phyloP scores from a whole-genome alignment of 2,329 filamentous ascomycete species.

The Aspergillus sergii region DNA sequence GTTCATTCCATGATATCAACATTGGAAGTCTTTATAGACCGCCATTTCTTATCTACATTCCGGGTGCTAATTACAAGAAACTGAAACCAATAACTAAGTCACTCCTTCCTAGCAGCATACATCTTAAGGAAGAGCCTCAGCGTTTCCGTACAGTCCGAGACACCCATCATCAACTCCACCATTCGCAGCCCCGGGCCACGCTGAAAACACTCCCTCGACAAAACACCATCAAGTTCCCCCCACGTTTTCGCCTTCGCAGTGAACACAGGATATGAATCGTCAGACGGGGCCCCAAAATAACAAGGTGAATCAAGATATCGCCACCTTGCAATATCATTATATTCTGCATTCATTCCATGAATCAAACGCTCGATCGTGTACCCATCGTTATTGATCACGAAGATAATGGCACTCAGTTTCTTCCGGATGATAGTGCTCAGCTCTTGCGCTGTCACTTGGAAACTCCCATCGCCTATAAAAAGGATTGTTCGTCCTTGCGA shows the following conservation, averaged over 20 bases:
- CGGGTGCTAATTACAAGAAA: background rate
- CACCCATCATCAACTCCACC: background rate
- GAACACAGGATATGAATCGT: background rate
- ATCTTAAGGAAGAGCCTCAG: background rate
- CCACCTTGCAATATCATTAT: slow-evolving; percentile 35
- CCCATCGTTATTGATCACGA: slow-evolving; percentile 14
- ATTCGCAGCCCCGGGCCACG: background rate
- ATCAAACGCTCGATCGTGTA: slow-evolving; percentile 14
- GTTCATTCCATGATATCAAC: background rate
- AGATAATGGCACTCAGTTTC: slow-evolving; percentile 40
- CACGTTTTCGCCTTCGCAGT: background rate
- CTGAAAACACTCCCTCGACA: background rate
- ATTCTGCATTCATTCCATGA: slow-evolving; percentile 8
- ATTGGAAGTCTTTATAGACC: background rate
- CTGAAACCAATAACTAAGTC: fast-evolving
- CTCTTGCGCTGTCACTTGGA: slow-evolving; percentile 69
- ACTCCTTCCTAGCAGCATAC: background rate
- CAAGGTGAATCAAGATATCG: slow-evolving; percentile 21
- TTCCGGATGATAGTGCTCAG: slow-evolving; percentile 64
- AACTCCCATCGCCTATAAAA: slow-evolving; percentile 65
- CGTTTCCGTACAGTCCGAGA: background rate
- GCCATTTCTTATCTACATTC: background rate
- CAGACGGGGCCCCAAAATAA: background rate
- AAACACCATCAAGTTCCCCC: background rate
- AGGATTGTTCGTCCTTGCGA: slow-evolving; percentile 51